Evolutionary conservation across 1,284 basidiomycete species (phyloP).

Genomic region (Mycosarcoma maydis): DNA sequence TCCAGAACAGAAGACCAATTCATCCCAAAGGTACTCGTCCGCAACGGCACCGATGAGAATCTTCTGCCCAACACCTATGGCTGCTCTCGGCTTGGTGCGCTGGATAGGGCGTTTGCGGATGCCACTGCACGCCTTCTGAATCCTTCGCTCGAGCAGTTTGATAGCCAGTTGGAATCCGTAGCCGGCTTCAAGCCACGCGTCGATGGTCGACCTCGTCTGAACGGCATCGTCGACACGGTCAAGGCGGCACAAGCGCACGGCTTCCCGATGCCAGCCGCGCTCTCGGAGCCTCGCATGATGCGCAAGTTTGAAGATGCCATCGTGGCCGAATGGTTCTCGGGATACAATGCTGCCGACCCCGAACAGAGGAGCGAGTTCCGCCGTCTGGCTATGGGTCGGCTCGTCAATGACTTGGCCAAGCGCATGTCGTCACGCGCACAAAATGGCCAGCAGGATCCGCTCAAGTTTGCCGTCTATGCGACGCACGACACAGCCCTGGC

Average conservation of each 20-base stretch:
- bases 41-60: constrained; percentile 75
- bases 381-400: constrained; percentile 78
- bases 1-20: constrained; percentile 29
- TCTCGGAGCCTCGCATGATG: constrained; percentile 33
- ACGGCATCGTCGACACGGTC: constrained; percentile 80
- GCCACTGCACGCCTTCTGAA: constrained; percentile 73
- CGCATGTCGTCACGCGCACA: constrained; percentile 71
- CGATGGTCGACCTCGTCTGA: constrained; percentile 79
- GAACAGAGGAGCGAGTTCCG: constrained; percentile 74
- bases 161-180: constrained; percentile 76
- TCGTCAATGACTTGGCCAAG: constrained; percentile 74
- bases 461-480: constrained; percentile 70
- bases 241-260: constrained; percentile 74
- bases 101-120: constrained; percentile 52
- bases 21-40: constrained; percentile 43
- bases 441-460: constrained; percentile 38
- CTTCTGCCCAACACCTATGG: constrained; percentile 76
- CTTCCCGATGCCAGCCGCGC: constrained; percentile 66
- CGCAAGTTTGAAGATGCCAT: constrained; percentile 76
- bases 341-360: constrained; percentile 66
- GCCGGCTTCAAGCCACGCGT: constrained; percentile 77
- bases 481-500: constrained; percentile 78
- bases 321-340: constrained; percentile 81
- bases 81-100: constrained; percentile 73
- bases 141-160: constrained; percentile 74